phyloP scores from a whole-genome alignment of 2,329 filamentous ascomycete genomes.

The Alternaria panax region DNA sequence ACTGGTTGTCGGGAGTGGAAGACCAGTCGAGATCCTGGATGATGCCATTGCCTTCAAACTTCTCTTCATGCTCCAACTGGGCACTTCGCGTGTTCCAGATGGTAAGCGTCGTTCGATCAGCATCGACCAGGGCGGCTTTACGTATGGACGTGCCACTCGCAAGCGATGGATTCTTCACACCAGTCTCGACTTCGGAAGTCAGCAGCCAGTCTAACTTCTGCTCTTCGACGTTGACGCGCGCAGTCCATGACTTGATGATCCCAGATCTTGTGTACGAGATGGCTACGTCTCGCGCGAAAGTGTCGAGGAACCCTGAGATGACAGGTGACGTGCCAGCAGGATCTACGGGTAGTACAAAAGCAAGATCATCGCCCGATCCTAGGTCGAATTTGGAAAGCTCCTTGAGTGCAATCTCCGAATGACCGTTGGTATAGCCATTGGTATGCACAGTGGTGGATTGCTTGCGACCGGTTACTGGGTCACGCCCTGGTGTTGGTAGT shows the following conservation, averaged over 20 bases:
- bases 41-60: constrained; percentile 74
- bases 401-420: constrained; percentile 57
- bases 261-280: constrained; percentile 82
- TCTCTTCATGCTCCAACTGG: constrained; percentile 80
- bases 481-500: constrained; percentile 59
- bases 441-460: constrained; percentile 31
- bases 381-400: constrained; percentile 78
- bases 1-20: constrained; percentile 86
- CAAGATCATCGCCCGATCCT: constrained; percentile 60
- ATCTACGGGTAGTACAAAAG: constrained; percentile 79
- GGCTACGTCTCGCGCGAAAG: constrained; percentile 84
- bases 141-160: constrained; percentile 86
- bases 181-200: constrained; percentile 82
- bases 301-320: constrained; percentile 80
- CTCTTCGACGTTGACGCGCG: constrained; percentile 69
- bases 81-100: constrained; percentile 90
- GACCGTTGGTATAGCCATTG: constrained; percentile 42
- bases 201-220: constrained; percentile 78
- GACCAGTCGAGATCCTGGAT: constrained; percentile 94
- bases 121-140: constrained; percentile 84
- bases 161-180: constrained; percentile 73
- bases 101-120: constrained; percentile 74
- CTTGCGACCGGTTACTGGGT: constrained; percentile 39
- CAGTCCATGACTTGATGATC: constrained; percentile 83
- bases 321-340: constrained; percentile 77